phyloP scores from a whole-genome alignment of 768 basidiomycete genomes.

The Rhizopogon vinicolor region DNA sequence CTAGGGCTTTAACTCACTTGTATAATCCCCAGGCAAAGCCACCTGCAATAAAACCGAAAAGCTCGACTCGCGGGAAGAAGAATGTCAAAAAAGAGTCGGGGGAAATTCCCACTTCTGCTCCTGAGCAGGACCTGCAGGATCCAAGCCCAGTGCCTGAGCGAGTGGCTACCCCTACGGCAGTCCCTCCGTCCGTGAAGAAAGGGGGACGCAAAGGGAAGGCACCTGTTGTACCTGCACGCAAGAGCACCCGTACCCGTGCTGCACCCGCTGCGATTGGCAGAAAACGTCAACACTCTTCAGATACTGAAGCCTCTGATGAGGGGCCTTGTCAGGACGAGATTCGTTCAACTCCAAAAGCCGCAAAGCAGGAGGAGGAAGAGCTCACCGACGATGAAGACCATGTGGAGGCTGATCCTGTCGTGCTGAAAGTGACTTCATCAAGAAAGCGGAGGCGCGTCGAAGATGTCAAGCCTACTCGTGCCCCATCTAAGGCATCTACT shows the following conservation, averaged over 20 bases:
- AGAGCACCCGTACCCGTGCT: constrained; percentile 1
- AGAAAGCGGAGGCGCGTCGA: constrained; percentile 44
- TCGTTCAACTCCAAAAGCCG: constrained; percentile 10
- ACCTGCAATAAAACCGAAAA: constrained; percentile 8
- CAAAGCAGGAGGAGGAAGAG: constrained; percentile 35
- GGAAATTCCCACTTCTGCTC: constrained; percentile 56
- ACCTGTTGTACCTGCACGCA: constrained; percentile 3
- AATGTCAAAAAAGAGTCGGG: constrained; percentile 21
- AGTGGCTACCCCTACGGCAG: constrained; percentile 3
- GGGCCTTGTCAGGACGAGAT: constrained; percentile 1
- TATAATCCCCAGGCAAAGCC: constrained; percentile 4
- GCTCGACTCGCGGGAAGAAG: constrained; percentile 6
- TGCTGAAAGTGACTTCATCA: constrained; percentile 9
- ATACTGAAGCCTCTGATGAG: constrained; percentile 20
- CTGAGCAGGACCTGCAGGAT: constrained; percentile 41
- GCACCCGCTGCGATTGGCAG: constrained; percentile 8
- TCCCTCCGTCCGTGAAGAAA: constrained; percentile 4
- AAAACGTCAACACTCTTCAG: constrained; percentile 20
- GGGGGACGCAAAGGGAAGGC: neutral
- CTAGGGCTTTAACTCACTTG: neutral
- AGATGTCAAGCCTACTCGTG: constrained; percentile 19
- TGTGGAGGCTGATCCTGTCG: constrained; percentile 28
- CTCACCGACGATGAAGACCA: constrained; percentile 39
- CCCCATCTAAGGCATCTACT: constrained; percentile 19
- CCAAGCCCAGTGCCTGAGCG: constrained; percentile 7